Percentiles rank a stretch among this genome's conserved stretches.
Evolutionary conservation across 1,284 basidiomycete species (phyloP).

Genomic region (Xerocomus cyaneibrunnescens): DNA sequence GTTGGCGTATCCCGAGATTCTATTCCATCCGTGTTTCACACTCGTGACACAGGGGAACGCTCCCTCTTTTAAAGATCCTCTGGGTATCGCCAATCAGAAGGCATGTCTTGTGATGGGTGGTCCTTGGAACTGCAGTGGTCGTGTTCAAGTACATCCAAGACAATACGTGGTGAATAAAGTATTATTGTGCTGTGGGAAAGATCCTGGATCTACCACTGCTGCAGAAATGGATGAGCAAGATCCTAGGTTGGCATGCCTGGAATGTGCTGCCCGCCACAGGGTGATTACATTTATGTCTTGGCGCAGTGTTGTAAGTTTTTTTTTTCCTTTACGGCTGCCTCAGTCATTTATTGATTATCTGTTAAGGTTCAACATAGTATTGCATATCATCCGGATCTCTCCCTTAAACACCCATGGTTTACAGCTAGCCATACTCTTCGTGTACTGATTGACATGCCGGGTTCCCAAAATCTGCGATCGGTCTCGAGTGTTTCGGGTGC

Average conservation of each 20-base stretch:
- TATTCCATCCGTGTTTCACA: slow-evolving; percentile 35
- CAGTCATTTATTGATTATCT: neutral
- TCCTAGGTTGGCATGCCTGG: slow-evolving; percentile 19
- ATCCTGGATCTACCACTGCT: slow-evolving; percentile 27
- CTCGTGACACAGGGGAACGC: slow-evolving; percentile 4
- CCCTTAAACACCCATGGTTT: slow-evolving; percentile 12
- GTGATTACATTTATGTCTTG: slow-evolving; percentile 21
- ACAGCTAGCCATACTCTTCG: neutral
- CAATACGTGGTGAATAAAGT: slow-evolving; percentile 18
- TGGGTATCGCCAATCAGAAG: slow-evolving; percentile 24
- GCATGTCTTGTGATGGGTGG: slow-evolving; percentile 26
- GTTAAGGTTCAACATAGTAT: slow-evolving; percentile 24
- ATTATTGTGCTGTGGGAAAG: slow-evolving; percentile 22
- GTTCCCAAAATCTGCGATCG: neutral
- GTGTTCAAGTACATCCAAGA: slow-evolving; percentile 23
- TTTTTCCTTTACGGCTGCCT: neutral
- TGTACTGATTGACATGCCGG: neutral
- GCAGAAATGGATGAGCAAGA: slow-evolving; percentile 30
- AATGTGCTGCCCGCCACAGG: slow-evolving; percentile 12
- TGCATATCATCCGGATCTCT: slow-evolving; percentile 17
- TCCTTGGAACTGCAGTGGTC: slow-evolving; percentile 35
- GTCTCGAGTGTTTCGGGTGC: slow-evolving; percentile 1
- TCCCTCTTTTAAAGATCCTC: slow-evolving; percentile 23
- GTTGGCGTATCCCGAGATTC: slow-evolving; percentile 30
- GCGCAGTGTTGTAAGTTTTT: slow-evolving; percentile 24